Evolutionary conservation across 2,329 filamentous ascomycete species (phyloP).

Genomic region (Fusarium sp.): DNA sequence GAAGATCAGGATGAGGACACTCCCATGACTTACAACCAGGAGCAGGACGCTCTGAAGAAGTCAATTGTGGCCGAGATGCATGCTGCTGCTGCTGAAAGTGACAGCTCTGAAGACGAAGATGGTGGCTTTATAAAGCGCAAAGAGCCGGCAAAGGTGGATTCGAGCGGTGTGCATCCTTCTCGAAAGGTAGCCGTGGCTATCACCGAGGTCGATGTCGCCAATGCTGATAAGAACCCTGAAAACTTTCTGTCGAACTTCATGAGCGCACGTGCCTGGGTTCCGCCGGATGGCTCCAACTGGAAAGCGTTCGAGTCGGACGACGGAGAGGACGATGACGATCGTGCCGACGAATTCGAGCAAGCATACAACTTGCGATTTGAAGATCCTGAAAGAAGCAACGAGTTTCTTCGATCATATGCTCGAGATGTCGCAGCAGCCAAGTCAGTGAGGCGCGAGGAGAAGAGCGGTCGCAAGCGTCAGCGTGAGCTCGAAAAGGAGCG

Average conservation of each 20-base stretch:
- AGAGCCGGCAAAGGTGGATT: constrained; percentile 53
- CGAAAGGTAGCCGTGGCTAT: constrained; percentile 58
- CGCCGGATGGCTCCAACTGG: constrained; percentile 71
- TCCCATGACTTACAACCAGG: constrained; percentile 81
- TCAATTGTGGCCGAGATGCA: constrained; percentile 84
- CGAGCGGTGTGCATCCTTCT: constrained; percentile 65
- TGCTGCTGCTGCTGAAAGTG: constrained; percentile 63
- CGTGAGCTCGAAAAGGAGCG: constrained; percentile 80
- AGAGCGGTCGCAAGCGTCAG: constrained; percentile 77
- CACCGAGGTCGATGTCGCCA: constrained; percentile 71
- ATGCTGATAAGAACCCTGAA: constrained; percentile 89
- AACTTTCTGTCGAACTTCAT: constrained; percentile 95
- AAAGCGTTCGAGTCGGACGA: constrained; percentile 93
- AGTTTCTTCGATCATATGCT: constrained; percentile 86
- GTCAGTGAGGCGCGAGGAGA: constrained; percentile 86
- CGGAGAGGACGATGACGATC: constrained; percentile 75
- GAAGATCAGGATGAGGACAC: constrained; percentile 65
- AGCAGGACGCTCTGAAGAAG: constrained; percentile 84
- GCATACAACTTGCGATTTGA: constrained; percentile 98
- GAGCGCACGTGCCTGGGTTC: constrained; percentile 88
- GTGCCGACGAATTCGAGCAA: constrained; percentile 87
- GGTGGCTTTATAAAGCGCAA: constrained; percentile 80
- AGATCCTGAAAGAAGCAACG: constrained; percentile 86
- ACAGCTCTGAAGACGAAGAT: constrained; percentile 64
- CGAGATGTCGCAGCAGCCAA: constrained; percentile 84